phyloP scores from a whole-genome alignment of 2,329 filamentous ascomycete genomes.

The Penicillium sp. region DNA sequence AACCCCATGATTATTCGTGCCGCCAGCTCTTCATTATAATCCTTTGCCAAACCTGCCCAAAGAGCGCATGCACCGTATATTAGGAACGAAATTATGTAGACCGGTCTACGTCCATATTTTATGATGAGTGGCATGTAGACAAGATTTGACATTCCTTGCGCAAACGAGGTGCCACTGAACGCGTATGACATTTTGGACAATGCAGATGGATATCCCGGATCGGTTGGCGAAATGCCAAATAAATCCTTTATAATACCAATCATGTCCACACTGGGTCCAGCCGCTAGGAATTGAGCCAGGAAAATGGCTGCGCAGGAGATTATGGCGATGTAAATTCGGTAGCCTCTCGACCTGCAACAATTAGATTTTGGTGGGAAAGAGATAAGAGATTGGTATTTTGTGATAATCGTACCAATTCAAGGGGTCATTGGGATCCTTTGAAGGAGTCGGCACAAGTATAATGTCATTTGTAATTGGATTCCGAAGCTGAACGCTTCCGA shows the following conservation, averaged over 20 bases:
- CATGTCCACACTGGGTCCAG: slow-evolving; percentile 56
- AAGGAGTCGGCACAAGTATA: slow-evolving; percentile 7
- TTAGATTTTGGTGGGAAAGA: not conserved
- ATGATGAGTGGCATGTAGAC: slow-evolving; percentile 40
- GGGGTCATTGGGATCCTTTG: slow-evolving; percentile 9
- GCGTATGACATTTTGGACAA: slow-evolving; percentile 49
- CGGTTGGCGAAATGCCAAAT: slow-evolving; percentile 35
- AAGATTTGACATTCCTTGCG: slow-evolving; percentile 48
- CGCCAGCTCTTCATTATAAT: slow-evolving; percentile 27
- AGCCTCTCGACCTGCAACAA: slow-evolving; percentile 1
- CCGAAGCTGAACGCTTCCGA: slow-evolving; percentile 1
- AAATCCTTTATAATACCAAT: slow-evolving; percentile 50
- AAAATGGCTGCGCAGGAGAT: slow-evolving; percentile 47
- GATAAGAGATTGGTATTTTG: not conserved
- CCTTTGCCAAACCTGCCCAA: slow-evolving; percentile 37
- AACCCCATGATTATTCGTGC: slow-evolving; percentile 40
- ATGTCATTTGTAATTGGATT: slow-evolving; percentile 4
- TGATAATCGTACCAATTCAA: slow-evolving; percentile 5
- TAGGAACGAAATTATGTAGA: slow-evolving; percentile 20
- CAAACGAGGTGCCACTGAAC: slow-evolving; percentile 53
- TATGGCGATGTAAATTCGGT: slow-evolving; percentile 3
- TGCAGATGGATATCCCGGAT: not conserved
- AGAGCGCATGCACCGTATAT: slow-evolving; percentile 36
- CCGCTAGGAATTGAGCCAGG: slow-evolving; percentile 58
- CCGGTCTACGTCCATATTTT: slow-evolving; percentile 38